Conservation (phyloP, 2,329 filamentous ascomycete species). For the Aureobasidium zeae region DNA sequence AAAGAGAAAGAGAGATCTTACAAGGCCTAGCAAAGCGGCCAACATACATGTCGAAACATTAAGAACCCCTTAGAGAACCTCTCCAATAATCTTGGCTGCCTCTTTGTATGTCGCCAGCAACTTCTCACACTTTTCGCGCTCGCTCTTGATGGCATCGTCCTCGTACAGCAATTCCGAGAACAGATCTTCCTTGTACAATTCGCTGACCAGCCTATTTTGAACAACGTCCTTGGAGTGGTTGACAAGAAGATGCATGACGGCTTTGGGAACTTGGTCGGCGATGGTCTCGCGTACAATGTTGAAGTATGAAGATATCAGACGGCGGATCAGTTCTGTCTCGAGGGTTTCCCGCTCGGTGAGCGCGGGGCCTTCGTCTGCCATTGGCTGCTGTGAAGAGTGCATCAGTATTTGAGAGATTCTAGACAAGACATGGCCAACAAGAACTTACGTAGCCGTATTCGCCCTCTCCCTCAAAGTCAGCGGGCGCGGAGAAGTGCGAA, state of each 20-base stretch:
- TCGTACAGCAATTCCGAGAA: slow-evolving; percentile 94
- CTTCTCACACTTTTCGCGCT: slow-evolving; percentile 97
- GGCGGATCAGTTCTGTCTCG: slow-evolving; percentile 94
- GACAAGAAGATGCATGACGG: slow-evolving; percentile 95
- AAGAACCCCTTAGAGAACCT: slow-evolving; percentile 62
- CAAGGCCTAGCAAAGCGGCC: no score
- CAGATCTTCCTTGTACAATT: slow-evolving; percentile 83
- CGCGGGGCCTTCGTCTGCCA: slow-evolving; percentile 60
- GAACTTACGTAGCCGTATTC: slow-evolving; percentile 51
- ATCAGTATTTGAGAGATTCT: background rate
- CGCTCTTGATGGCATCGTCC: slow-evolving; percentile 93
- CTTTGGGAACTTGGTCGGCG: slow-evolving; percentile 95
- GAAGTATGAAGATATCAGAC: slow-evolving; percentile 96
- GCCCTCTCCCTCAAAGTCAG: slow-evolving; percentile 33
- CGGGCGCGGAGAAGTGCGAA: slow-evolving; percentile 18
- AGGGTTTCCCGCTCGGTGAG: slow-evolving; percentile 92
- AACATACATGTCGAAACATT: no score
- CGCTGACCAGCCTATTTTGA: slow-evolving; percentile 90
- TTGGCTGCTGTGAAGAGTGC: slow-evolving; percentile 20
- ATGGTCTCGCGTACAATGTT: slow-evolving; percentile 99
- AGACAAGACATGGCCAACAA: background rate
- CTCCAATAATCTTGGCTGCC: slow-evolving; percentile 94
- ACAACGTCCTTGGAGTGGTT: slow-evolving; percentile 98
- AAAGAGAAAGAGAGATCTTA: background rate
- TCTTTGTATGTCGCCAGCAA: slow-evolving; percentile 92